Evolutionary conservation across 2,329 filamentous ascomycete genomes (phyloP), one percentile per base, ranked within the genome.

Genomic region (Aureobasidium vineae): DNA sequence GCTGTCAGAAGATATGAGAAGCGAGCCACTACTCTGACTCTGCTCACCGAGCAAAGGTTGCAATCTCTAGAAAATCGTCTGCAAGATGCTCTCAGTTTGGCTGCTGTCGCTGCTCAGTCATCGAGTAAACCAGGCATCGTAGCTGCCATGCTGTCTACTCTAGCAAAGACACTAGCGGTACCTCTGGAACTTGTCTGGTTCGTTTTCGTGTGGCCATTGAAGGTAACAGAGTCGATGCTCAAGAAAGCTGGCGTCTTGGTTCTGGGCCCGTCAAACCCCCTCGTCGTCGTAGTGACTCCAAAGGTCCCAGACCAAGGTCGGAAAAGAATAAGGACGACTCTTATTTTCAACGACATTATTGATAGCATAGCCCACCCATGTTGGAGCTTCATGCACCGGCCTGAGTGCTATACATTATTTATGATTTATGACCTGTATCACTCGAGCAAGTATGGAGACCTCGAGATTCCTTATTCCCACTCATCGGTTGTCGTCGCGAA

Each of bases 1-100:
- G 93, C 94, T 4, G 90, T 98, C 52, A 86, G 94, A 23, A 87
- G 92, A 41, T 97, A 97, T 72, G 94, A 98, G 79, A 97, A 96
- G 79, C 90, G 92, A 72, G 87, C 90, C 5, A 89, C 89, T 0
- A 81, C 93, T 8, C 84, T 92, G 33, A 85, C 90, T 11, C 83
- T 89, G 65, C 89, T 94, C 73, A 91, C 88, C 2, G 92, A 97
- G 70, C 85, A 87, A 10, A 86, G 90, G 28, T 85, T 97, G 67
- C 84, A 86, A 47, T 84, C 87, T 23, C 81, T 97, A 5, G 90
- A 96, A 70, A 80, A 82, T 0, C 84, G 89, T 41, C 77, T 96
- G 16, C 86, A 88, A 68, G 92, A 97, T 72, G 89, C 91, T 4
- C 84, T 96, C 53, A 86, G 90, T 0, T 81, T 97, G n/a, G 91